Base-by-base conservation (phyloP, 2,329 filamentous ascomycete species). In the Cladosporium sp. region DNA sequence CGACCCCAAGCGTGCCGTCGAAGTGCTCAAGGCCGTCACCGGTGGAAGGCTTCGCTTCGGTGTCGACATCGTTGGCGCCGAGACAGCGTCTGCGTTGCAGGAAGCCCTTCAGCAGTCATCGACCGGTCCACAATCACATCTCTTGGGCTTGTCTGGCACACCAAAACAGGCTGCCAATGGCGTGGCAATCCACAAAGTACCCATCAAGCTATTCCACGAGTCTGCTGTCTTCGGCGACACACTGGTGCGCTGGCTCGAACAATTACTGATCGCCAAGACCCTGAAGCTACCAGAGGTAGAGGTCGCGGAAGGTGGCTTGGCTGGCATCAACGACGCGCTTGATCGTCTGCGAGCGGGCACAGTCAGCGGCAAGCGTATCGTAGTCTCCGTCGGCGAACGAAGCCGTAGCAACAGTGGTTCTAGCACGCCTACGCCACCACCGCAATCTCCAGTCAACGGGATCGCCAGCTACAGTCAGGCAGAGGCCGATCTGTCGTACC, bases 201-300 rank as follows among this genome's bases (percentile, higher is more conserved):
- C 90, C 0, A 91, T 93, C 67, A 93, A 93, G 76, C 72, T 91
- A 4, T 93, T 91, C 72, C 91, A 93, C 72, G 87, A 89, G 66
- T 82, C 88, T 0, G 84, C 86, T 0, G 80, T 81, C 1, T 80
- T 92, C 0, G 91, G 91, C 0, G 84, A 88, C 68, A 81, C 81
- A 0, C 74, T 92, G 63, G 86, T 87, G 14, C 74, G 79, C 1
- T 93, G 90, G 90, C 78, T 92, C 29, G 90, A 92, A 74, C 78
- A 81, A 28, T 76, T 93, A n/a, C 75, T 93, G 7, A 79, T 83
- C 10, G 78, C 81, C 0, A 80, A 82, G 0, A 73, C 81, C 0
- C 71, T 93, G 3, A 77, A 81, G 5, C 81, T 88, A 5, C 89
- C 90, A 0, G 87, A 90, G 33, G 85, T 91, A n/a, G 82, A 90